A percentile compares a stretch with the other conserved stretches of the same genome.
Evolutionary conservation across 768 basidiomycete genomes (phyloP).

Genomic region (Kwoniella mangroviensis): DNA sequence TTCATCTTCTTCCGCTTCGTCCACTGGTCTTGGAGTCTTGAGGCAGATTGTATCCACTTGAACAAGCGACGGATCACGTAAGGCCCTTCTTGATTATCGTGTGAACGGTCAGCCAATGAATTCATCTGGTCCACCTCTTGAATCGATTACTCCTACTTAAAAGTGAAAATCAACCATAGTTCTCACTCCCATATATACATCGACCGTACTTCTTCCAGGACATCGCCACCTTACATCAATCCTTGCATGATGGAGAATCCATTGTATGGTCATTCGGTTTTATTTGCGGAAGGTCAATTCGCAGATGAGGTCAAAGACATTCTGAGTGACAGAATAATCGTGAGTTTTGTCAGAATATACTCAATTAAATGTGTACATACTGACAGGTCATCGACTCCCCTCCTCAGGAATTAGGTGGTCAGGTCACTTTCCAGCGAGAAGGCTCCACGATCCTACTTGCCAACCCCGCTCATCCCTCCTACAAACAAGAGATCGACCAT

Average conservation of each 20-base stretch:
- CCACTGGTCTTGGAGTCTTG: background rate
- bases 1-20: background rate
- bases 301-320: constrained; percentile 1
- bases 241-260: constrained; percentile 1
- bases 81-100: too few relatives aligned
- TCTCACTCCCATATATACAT: too few relatives aligned
- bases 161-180: too few relatives aligned
- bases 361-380: background rate
- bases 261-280: background rate
- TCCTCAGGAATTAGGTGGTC: constrained; percentile 25
- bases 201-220: too few relatives aligned
- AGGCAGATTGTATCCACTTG: too few relatives aligned
- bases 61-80: too few relatives aligned
- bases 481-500: constrained; percentile 19
- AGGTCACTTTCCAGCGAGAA: constrained; percentile 3
- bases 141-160: too few relatives aligned
- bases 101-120: too few relatives aligned
- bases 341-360: constrained; percentile 14
- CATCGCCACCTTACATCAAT: background rate
- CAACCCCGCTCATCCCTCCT: constrained; percentile 27
- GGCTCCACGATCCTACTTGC: constrained; percentile 30
- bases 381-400: background rate
- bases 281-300: constrained; percentile 38
- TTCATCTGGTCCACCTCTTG: too few relatives aligned
- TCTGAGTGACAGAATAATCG: constrained; percentile 15